Percentiles rank a stretch among this genome's conserved stretches.
Conservation (phyloP, 1,139 yeast species). For the Geotrichum bryndzae region DNA sequence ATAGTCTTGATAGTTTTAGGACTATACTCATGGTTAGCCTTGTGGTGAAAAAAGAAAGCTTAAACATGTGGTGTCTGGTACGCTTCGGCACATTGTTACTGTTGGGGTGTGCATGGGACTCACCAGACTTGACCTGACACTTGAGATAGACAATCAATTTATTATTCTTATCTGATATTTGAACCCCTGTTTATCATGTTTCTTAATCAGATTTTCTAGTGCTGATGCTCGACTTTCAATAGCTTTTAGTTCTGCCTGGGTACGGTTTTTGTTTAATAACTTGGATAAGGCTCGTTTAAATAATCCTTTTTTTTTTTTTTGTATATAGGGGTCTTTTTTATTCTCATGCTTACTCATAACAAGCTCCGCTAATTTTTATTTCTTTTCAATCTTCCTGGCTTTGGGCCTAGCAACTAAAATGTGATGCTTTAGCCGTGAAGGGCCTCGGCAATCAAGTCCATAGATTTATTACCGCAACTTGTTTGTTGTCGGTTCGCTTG, state of each 20-base stretch:
- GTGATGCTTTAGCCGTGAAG: neutral
- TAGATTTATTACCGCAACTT: too few species aligned
- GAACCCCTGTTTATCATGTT: neutral
- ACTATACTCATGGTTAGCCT: neutral
- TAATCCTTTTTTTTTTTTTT: neutral
- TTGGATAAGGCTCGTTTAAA: neutral
- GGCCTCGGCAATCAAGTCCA: too few species aligned
- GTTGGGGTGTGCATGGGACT: neutral
- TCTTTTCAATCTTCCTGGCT: neutral
- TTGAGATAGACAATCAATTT: too few species aligned
- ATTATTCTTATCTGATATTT: neutral
- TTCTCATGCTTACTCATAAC: neutral
- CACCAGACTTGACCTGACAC: neutral
- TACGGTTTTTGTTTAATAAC: neutral
- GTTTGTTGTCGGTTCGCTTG: too few species aligned
- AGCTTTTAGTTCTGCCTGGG: neutral
- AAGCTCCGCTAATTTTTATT: neutral
- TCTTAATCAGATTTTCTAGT: neutral
- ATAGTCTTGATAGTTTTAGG: neutral
- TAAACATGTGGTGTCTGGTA: neutral
- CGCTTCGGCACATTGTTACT: neutral
- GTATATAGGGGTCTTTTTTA: neutral
- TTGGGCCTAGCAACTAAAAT: neutral
- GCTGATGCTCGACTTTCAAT: neutral
- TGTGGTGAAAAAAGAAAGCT: neutral